Percentiles rank a stretch among this genome's conserved stretches.
Conservation (phyloP, 306 rosid species). For the Castanea crenata region DNA sequence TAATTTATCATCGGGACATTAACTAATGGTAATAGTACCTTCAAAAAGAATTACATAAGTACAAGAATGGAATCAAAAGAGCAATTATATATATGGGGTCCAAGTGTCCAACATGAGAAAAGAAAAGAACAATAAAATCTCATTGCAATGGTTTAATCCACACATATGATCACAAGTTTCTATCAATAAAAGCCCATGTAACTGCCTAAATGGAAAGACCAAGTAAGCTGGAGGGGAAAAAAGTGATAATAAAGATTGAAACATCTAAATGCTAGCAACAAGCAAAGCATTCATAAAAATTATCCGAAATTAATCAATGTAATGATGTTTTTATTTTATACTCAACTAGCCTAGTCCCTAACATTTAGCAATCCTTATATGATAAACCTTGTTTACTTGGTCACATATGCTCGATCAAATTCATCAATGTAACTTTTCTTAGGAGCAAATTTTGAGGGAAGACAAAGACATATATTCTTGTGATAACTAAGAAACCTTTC, state of each 20-base stretch:
- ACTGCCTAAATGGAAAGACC: not conserved
- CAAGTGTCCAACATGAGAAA: not conserved
- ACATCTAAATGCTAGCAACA: not conserved
- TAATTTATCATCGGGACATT: conserved; percentile 92
- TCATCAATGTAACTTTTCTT: no score
- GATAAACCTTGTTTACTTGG: no score
- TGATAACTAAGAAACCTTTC: no score
- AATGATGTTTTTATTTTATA: no score
- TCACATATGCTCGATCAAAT: no score
- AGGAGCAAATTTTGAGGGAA: no score
- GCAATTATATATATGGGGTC: not conserved
- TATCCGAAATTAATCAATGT: no score
- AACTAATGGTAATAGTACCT: conserved; percentile 85
- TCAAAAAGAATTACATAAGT: not conserved
- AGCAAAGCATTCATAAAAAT: no score
- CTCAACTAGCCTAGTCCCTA: no score
- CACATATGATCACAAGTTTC: not conserved
- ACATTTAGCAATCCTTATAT: no score
- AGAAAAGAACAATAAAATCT: not conserved
- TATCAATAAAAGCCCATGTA: not conserved
- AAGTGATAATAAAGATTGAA: not conserved
- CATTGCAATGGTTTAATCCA: not conserved
- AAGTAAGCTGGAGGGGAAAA: not conserved
- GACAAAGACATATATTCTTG: no score
- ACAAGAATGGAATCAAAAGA: not conserved